These are phyloP conservation scores for Tagetes erecta DNA, from an alignment of 129 eudicot species.

Conservation along the genomic window DNA sequence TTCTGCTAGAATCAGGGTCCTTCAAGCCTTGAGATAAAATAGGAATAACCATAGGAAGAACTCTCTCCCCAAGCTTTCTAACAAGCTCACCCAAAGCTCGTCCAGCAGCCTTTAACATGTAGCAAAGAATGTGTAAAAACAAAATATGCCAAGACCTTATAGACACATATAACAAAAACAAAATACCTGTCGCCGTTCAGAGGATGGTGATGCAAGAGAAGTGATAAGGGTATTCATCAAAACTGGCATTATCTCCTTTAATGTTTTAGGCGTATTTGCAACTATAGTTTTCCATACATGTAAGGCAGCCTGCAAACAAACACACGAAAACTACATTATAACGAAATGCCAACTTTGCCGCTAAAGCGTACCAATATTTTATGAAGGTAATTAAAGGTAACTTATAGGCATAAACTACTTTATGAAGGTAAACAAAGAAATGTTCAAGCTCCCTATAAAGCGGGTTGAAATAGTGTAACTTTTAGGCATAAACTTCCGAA, in stretches of 20 bases:
- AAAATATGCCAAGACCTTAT: neutral
- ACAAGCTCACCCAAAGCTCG: constrained; percentile 97
- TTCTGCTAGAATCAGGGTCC: constrained; percentile 77
- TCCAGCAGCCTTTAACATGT: constrained; percentile 77
- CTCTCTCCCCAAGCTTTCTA: constrained; percentile 98
- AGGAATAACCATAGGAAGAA: constrained; percentile 93
- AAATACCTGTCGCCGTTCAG: constrained; percentile 97
- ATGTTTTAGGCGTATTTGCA: constrained; percentile 93
- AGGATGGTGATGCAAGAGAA: constrained; percentile 94
- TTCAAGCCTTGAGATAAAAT: constrained; percentile 79
- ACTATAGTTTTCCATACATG: constrained; percentile 99
- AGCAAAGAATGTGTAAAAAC: neutral
- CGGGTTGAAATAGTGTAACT: neutral
- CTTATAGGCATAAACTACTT: too few species aligned
- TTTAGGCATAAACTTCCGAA: neutral
- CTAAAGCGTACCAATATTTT: neutral
- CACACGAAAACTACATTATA: neutral
- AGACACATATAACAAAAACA: constrained; percentile 6
- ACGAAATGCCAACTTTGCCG: neutral
- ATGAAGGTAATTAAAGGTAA: neutral
- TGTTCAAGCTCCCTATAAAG: too few species aligned
- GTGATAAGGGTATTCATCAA: constrained; percentile 81
- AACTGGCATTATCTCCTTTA: constrained; percentile 98
- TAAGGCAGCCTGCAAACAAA: constrained; percentile 75
- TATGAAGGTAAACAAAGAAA: too few species aligned